phyloP scores from a whole-genome alignment of 1,139 yeast species.

The Pichia sp. region DNA sequence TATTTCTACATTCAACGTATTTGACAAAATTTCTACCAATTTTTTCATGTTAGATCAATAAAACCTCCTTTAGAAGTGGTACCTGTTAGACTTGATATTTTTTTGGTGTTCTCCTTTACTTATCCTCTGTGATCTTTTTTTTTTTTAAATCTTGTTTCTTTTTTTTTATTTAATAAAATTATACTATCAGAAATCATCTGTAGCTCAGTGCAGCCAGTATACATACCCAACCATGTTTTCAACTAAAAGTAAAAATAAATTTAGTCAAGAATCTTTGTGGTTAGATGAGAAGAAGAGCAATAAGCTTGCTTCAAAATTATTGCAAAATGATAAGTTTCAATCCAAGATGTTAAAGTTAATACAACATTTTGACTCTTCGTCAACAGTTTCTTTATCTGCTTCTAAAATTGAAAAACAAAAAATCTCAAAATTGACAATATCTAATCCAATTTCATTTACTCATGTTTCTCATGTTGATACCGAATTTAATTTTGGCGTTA shows the following conservation, averaged over 20 bases:
- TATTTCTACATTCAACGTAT: too few species aligned
- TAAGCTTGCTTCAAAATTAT: not conserved
- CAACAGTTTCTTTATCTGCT: too few species aligned
- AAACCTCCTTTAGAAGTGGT: too few species aligned
- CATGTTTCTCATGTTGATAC: constrained; percentile 30
- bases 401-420: not conserved
- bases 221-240: not conserved
- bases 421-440: constrained; percentile 3
- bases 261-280: constrained; percentile 10
- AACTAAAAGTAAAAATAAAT: not conserved
- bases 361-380: constrained; percentile 6
- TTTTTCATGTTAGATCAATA: too few species aligned
- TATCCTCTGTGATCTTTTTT: too few species aligned
- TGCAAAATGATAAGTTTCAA: constrained; percentile 7
- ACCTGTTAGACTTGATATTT: too few species aligned
- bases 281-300: constrained; percentile 4
- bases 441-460: constrained; percentile 28
- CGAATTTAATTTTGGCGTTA: constrained; percentile 25
- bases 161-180: too few species aligned
- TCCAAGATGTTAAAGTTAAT: constrained; percentile 2
- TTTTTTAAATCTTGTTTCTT: too few species aligned
- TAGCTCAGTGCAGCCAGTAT: too few species aligned
- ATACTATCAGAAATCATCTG: too few species aligned
- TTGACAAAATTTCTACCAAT: too few species aligned
- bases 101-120: too few species aligned